Evolutionary conservation across 345 rosid genomes (phyloP).

Genomic region (Lenwebbia sp.): DNA sequence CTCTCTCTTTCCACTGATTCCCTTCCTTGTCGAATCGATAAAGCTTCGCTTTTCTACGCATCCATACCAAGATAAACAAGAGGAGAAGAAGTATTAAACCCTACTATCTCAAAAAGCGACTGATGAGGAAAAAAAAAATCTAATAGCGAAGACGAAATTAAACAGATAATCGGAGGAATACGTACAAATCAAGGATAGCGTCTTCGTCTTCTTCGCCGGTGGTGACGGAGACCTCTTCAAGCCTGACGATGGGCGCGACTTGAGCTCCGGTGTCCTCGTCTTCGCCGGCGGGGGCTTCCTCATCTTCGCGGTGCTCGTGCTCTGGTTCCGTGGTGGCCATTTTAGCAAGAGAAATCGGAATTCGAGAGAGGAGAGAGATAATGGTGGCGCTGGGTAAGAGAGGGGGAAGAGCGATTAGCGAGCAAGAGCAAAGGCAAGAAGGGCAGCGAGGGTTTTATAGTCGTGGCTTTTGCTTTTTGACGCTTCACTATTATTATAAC

Average conservation of each 20-base stretch:
- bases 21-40: slow-evolving; percentile 82
- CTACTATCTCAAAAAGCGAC: neutral
- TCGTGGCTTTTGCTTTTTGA: neutral
- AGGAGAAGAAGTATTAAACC: neutral
- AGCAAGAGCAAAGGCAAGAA: fast-evolving
- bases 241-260: slow-evolving; percentile 72
- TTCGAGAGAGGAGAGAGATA: neutral
- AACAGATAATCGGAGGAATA: neutral
- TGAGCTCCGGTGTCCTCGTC: slow-evolving; percentile 97
- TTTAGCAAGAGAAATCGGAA: neutral
- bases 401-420: neutral
- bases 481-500: neutral
- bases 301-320: slow-evolving; percentile 53
- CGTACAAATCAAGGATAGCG: slow-evolving; percentile 67
- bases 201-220: slow-evolving; percentile 94
- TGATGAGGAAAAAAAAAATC: neutral
- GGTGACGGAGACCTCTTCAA: slow-evolving; percentile 73
- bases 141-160: neutral
- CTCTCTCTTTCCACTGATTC: slow-evolving; percentile 92
- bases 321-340: slow-evolving; percentile 62
- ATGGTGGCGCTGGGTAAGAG: neutral
- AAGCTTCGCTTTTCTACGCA: slow-evolving; percentile 68
- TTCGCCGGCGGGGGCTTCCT: slow-evolving; percentile 53
- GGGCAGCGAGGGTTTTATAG: neutral
- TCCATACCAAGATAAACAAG: neutral